A percentile compares a stretch with the other conserved stretches of the same genome.
Conservation (phyloP, 2,329 filamentous ascomycete species). For the Ophiostoma montium region DNA sequence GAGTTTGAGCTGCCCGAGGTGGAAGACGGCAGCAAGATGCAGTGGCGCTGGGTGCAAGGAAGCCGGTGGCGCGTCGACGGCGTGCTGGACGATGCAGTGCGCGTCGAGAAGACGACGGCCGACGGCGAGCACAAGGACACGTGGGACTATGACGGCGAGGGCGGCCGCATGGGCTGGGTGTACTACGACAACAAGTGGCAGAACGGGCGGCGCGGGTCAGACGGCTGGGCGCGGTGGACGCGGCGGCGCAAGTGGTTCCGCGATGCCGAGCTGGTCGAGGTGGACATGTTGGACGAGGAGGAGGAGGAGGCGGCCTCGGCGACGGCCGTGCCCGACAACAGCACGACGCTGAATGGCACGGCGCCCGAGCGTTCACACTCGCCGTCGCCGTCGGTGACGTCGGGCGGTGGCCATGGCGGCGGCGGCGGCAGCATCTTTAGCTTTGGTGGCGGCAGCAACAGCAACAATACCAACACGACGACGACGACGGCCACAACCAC, state of each 20-base stretch:
- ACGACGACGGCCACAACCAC: not conserved
- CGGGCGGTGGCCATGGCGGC: not conserved
- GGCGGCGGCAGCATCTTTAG: not conserved
- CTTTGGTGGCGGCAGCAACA: constrained; percentile 8
- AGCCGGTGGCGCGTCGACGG: constrained; percentile 82
- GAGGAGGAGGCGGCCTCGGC: not conserved
- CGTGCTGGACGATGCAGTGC: constrained; percentile 36
- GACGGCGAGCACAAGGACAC: constrained; percentile 23
- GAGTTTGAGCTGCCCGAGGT: constrained; percentile 49
- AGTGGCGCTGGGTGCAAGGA: constrained; percentile 66
- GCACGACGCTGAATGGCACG: constrained; percentile 15
- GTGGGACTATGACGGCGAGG: constrained; percentile 41
- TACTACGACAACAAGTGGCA: constrained; percentile 99
- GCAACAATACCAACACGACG: not conserved
- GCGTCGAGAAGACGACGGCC: constrained; percentile 10
- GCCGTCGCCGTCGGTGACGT: constrained; percentile 2
- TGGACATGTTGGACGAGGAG: constrained; percentile 25
- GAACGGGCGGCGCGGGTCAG: constrained; percentile 66
- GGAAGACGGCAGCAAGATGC: constrained; percentile 42
- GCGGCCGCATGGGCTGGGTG: constrained; percentile 71
- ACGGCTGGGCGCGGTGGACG: constrained; percentile 92
- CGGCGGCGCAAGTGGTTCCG: constrained; percentile 90
- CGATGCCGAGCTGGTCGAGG: constrained; percentile 86
- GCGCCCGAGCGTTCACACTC: not conserved
- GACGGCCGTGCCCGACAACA: constrained; percentile 23